Conservation (phyloP, 1,284 basidiomycete genomes). For the Phylloporus sp. region DNA sequence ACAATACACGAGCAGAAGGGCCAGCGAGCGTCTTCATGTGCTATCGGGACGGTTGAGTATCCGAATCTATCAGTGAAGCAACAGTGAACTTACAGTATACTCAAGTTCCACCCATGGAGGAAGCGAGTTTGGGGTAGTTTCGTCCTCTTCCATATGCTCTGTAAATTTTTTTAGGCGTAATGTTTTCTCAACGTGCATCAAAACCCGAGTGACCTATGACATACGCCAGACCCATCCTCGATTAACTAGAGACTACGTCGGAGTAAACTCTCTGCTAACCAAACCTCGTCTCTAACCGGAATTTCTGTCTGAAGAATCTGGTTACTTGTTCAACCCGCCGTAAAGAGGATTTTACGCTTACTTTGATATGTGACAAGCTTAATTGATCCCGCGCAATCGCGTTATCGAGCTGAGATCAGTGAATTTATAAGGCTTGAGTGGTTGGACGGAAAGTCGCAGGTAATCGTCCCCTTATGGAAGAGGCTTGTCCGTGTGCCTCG, state of each 20-base stretch:
- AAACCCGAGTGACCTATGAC: constrained; percentile 40
- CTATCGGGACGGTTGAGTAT: constrained; percentile 39
- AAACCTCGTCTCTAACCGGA: neutral
- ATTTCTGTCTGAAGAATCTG: neutral
- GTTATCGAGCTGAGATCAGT: neutral
- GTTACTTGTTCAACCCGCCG: neutral
- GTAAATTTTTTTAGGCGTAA: constrained; percentile 15
- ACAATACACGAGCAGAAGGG: constrained; percentile 66
- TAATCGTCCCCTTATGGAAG: constrained; percentile 15
- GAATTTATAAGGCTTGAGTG: neutral
- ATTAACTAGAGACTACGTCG: neutral
- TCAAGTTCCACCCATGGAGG: constrained; percentile 93
- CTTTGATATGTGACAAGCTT: neutral
- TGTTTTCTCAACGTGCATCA: neutral
- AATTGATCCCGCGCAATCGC: neutral
- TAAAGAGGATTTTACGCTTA: neutral
- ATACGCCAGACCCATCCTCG: constrained; percentile 37
- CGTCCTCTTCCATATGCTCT: constrained; percentile 98
- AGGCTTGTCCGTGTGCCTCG: constrained; percentile 32
- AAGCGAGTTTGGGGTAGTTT: constrained; percentile 66
- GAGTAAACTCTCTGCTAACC: neutral
- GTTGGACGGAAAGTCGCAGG: neutral
- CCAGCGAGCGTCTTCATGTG: constrained; percentile 88
- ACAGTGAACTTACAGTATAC: constrained; percentile 51
- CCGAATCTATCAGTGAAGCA: no score